phyloP scores from a whole-genome alignment of 331 rosid genomes.

The Pyracantha coccinea region DNA sequence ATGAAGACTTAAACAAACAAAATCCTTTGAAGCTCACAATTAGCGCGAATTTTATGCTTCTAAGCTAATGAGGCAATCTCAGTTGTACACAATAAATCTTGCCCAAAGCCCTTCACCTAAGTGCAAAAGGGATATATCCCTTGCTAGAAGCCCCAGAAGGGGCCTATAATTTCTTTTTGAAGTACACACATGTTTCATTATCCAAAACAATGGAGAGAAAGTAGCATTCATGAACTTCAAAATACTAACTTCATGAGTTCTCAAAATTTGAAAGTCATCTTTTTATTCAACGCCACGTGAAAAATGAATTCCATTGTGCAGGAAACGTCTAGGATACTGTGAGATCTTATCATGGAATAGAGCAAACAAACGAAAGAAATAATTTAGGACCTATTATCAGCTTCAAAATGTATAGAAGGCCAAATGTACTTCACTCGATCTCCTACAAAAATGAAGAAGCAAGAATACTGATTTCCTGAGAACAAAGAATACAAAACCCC shows the following conservation, averaged over 20 bases:
- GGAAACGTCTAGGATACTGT: background rate
- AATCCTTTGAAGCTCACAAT: background rate
- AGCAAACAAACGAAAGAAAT: conserved; percentile 7
- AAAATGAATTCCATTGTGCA: background rate
- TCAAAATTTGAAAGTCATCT: background rate
- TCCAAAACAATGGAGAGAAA: background rate
- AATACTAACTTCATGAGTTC: background rate
- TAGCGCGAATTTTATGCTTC: background rate
- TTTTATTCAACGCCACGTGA: background rate
- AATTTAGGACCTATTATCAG: conserved; percentile 57
- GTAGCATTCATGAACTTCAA: background rate
- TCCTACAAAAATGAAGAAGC: conserved; percentile 35
- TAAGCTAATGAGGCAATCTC: background rate
- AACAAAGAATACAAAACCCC: background rate
- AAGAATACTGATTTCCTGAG: background rate
- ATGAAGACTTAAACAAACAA: background rate
- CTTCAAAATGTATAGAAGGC: conserved; percentile 45
- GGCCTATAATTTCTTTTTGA: background rate
- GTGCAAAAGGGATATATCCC: background rate
- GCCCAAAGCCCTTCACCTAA: background rate
- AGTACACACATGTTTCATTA: background rate
- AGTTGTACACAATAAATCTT: background rate
- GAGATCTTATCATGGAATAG: background rate
- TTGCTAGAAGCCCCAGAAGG: background rate
- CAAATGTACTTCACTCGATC: conserved; percentile 92